Evolutionary conservation across 148 eudicot species (phyloP).

Genomic region (Spergularia marina): DNA sequence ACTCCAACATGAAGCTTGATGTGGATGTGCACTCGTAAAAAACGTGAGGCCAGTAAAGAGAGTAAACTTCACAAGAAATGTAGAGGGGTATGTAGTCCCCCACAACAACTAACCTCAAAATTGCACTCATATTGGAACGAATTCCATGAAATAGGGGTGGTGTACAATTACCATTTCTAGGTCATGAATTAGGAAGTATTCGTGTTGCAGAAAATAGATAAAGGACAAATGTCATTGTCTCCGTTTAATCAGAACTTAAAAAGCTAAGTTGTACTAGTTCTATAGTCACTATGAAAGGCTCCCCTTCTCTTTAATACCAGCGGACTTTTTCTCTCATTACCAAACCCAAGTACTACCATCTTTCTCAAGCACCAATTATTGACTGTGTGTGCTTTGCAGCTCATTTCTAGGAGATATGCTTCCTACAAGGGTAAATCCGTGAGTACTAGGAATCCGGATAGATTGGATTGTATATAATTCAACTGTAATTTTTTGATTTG

Average conservation of each 20-base stretch:
- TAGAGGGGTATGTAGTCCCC: background rate
- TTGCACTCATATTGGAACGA: background rate
- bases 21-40: background rate
- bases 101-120: background rate
- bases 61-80: no score
- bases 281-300: conserved; percentile 1
- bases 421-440: no score
- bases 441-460: no score
- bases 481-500: no score
- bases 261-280: background rate
- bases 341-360: no score
- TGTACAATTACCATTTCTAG: background rate
- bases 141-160: background rate
- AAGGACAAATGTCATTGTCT: background rate
- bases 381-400: no score
- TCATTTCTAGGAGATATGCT: no score
- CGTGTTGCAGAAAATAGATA: background rate
- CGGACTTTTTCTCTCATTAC: background rate
- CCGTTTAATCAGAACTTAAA: conserved; percentile 1
- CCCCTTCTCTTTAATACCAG: background rate
- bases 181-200: background rate
- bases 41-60: background rate
- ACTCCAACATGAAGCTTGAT: background rate
- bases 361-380: no score
- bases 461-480: no score